Evolutionary conservation across 148 eudicot species (phyloP).

Genomic region (Heliosperma pusillum): DNA sequence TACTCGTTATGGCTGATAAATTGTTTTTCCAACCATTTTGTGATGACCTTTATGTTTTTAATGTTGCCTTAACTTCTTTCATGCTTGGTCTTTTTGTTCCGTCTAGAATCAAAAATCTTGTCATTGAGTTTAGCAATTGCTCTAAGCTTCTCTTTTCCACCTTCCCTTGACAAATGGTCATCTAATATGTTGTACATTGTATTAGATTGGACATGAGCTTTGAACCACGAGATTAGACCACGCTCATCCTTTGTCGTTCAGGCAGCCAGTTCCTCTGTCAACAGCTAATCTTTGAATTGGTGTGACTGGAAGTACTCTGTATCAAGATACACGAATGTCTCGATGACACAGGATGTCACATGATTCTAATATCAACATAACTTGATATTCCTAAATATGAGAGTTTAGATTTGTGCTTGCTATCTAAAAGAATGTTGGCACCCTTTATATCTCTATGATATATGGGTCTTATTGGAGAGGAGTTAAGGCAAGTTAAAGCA

Average conservation of each 20-base stretch:
- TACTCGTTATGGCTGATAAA: background rate
- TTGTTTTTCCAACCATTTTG: background rate
- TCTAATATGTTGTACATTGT: conserved; percentile 10
- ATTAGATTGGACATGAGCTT: background rate
- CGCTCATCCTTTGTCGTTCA: background rate
- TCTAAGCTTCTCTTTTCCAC: background rate
- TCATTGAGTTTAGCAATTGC: conserved; percentile 19
- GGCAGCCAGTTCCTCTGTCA: conserved; percentile 13
- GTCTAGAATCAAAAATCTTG: conserved; percentile 16
- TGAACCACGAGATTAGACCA: conserved; percentile 17
- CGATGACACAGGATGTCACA: conserved; percentile 20
- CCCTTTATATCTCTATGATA: conserved; percentile 25
- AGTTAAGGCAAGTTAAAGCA: conserved; percentile 21
- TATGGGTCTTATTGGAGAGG: conserved; percentile 14
- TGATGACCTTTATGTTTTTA: background rate
- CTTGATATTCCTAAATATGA: conserved; percentile 26
- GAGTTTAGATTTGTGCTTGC: conserved; percentile 16
- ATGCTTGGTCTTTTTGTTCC: conserved; percentile 27
- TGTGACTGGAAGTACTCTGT: too few relatives aligned
- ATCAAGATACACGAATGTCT: conserved; percentile 21
- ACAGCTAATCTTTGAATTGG: background rate
- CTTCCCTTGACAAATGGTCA: conserved; percentile 3
- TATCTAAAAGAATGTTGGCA: conserved; percentile 23
- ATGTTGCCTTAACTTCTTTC: conserved; percentile 14
- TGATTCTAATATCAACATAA: conserved; percentile 20